phyloP scores from a whole-genome alignment of 2,329 filamentous ascomycete genomes.

The Biscogniauxia sp. region DNA sequence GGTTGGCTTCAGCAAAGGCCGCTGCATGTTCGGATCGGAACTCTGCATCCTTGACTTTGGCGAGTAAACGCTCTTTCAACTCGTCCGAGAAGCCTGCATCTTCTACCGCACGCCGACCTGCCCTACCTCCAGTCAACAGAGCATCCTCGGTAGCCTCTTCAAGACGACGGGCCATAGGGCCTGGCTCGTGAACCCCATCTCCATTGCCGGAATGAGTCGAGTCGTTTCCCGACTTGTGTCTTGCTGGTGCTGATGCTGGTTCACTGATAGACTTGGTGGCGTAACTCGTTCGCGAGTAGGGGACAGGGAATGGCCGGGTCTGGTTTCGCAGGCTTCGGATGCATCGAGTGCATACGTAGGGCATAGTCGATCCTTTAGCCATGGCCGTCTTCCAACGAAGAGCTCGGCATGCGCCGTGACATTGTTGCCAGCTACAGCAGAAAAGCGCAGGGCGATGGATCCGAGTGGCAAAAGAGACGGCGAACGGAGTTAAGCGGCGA shows the following conservation, averaged over 20 bases:
- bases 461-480: neutral
- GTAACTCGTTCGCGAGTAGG: slow-evolving; percentile 7
- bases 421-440: slow-evolving; percentile 10
- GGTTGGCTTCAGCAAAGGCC: slow-evolving; percentile 47
- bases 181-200: slow-evolving; percentile 27
- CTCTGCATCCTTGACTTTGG: slow-evolving; percentile 54
- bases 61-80: slow-evolving; percentile 56
- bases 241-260: neutral
- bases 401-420: slow-evolving; percentile 1
- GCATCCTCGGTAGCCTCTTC: slow-evolving; percentile 63
- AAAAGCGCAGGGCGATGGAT: neutral
- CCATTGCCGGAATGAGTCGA: slow-evolving; percentile 2
- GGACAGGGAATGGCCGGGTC: neutral
- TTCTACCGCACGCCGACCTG: slow-evolving; percentile 58
- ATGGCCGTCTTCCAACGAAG: slow-evolving; percentile 15
- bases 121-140: slow-evolving; percentile 55
- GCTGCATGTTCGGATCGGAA: slow-evolving; percentile 51
- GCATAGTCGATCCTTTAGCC: slow-evolving; percentile 16
- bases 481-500: slow-evolving; percentile 16
- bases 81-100: slow-evolving; percentile 64
- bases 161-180: slow-evolving; percentile 56
- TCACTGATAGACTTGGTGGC: slow-evolving; percentile 6
- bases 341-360: slow-evolving; percentile 25
- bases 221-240: slow-evolving; percentile 5
- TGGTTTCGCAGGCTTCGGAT: slow-evolving; percentile 5